Base-by-base conservation (phyloP, 208 protist species). In the Crithidia acanthocephali region DNA sequence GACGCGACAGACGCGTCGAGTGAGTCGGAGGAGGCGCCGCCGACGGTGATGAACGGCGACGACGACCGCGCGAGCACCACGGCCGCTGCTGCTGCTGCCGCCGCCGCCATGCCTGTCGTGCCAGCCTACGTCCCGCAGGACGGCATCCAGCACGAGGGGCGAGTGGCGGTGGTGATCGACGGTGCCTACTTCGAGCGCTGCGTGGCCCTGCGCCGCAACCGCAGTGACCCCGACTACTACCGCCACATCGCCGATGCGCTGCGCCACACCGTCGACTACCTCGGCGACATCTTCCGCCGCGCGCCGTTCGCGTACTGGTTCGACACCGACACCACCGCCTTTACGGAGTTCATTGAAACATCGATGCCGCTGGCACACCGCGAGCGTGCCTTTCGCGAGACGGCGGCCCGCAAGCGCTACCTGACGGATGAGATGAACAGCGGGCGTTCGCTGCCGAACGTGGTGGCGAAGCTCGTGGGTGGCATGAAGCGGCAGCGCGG, bases 111-210 rank as follows among this genome's bases (percentile, higher is more conserved):
- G 22, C 35, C 48, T 7, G 59, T 60, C 30, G 79, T 91, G 30
- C 81, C 79, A 33, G 51, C 72, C 20, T 95, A 90, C 80, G 62
- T 71, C 27, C 62, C 79, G 30, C 73, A 73, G 27, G 60, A 62
- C 20, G 35, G 37, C 6, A 67, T 68, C 50, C 68, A 61, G 50
- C 76, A 72, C 40, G 73, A 81, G 0, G 81, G 81, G 8, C 79
- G 86, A 11, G 91, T 94, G 23, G 85, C 81, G 18, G 83, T 96
- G 7, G 80, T 96, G 37, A 87, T 96, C 52, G 91, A 96, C 55
- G 91, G 91, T 3, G 74, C 86, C 10, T 96, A 94, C 73, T 96
- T 96, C 79, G 91, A 94, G 72, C 91, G 86, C 22, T 88, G 87
- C 68, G 53, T 96, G 3, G 45, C 67, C 42, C 62, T 64, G 18